Conservation (phyloP, 306 rosid species). For the Corylus americana region DNA sequence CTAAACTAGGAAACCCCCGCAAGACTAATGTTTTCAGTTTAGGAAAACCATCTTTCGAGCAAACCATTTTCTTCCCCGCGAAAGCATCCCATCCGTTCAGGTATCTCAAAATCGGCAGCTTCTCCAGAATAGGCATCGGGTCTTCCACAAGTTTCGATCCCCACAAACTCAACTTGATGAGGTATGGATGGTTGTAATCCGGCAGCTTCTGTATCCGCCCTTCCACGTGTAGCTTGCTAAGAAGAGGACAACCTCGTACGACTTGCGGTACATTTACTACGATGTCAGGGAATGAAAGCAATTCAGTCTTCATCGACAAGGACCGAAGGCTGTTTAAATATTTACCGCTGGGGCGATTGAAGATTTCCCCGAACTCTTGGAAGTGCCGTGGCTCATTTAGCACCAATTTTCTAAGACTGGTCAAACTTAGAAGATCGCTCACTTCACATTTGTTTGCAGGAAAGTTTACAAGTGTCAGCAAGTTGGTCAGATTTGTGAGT, state of each 20-base stretch:
- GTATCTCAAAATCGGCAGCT: constrained; percentile 44
- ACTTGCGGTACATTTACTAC: constrained; percentile 31
- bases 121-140: constrained; percentile 42
- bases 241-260: constrained; percentile 46
- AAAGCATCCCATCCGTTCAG: constrained; percentile 39
- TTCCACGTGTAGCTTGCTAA: constrained; percentile 31
- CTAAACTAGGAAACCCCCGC: constrained; percentile 19
- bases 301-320: constrained; percentile 32
- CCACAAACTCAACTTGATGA: constrained; percentile 44
- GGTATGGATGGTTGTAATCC: background rate
- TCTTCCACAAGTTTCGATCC: constrained; percentile 37
- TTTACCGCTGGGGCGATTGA: constrained; percentile 23
- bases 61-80: constrained; percentile 38
- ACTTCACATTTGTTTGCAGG: constrained; percentile 45
- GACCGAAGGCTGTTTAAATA: constrained; percentile 35
- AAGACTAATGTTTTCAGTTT: constrained; percentile 40
- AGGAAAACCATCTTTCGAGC: constrained; percentile 46
- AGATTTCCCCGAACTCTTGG: constrained; percentile 31
- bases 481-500: constrained; percentile 34
- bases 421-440: constrained; percentile 31
- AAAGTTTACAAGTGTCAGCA: constrained; percentile 54
- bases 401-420: constrained; percentile 45
- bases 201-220: constrained; percentile 32
- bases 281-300: constrained; percentile 45
- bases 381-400: constrained; percentile 44